These are phyloP conservation scores for Mortierella claussenii DNA, from an alignment of 192 early-diverging fungal species.

Conservation along the genomic window DNA sequence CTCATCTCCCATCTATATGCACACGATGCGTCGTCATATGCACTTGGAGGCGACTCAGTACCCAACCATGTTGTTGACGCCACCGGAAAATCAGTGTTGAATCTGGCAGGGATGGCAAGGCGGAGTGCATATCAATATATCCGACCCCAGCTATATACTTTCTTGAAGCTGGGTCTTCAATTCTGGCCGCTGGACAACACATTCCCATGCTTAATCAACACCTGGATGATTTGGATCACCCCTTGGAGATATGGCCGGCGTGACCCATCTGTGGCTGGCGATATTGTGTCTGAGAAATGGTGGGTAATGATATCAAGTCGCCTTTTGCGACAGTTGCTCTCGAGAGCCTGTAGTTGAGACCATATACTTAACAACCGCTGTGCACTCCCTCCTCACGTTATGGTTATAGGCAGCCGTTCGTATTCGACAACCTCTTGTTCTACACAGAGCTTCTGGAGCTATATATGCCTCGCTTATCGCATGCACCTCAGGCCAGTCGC, in stretches of 20 bases:
- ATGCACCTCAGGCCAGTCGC: constrained; percentile 24
- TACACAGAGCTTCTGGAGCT: constrained; percentile 32
- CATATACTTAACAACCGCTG: too few species aligned
- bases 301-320: too few species aligned
- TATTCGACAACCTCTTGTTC: constrained; percentile 48
- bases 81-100: constrained; percentile 28
- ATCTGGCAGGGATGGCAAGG: constrained; percentile 36
- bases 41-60: constrained; percentile 30
- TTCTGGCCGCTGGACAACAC: constrained; percentile 45
- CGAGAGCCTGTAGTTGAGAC: too few species aligned
- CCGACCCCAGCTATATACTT: constrained; percentile 41
- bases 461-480: constrained; percentile 34
- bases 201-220: constrained; percentile 33
- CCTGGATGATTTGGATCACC: constrained; percentile 46
- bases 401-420: constrained; percentile 49
- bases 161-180: constrained; percentile 22
- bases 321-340: too few species aligned
- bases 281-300: constrained; percentile 44
- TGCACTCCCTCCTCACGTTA: too few species aligned
- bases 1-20: constrained; percentile 26
- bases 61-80: constrained; percentile 24
- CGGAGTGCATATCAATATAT: constrained; percentile 47
- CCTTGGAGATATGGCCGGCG: constrained; percentile 48
- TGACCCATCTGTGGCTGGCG: constrained; percentile 19
- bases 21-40: constrained; percentile 34